Evolutionary conservation across 345 rosid genomes (phyloP).

Genomic region (Ceriops tagal): DNA sequence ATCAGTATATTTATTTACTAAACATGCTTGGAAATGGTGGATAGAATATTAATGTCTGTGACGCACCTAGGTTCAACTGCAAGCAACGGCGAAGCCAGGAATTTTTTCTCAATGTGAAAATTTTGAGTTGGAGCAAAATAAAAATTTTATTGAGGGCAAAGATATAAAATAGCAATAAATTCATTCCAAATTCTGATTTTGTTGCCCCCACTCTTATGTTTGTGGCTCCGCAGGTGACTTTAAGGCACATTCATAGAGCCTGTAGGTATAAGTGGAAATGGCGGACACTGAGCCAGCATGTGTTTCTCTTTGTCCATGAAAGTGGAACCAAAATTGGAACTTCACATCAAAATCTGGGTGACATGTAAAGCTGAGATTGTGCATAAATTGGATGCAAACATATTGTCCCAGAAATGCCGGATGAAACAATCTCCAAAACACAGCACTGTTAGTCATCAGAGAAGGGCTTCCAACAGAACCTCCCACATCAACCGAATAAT

Average conservation of each 20-base stretch:
- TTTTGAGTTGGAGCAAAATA: too few relatives aligned
- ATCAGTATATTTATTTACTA: too few relatives aligned
- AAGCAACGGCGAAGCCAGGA: too few relatives aligned
- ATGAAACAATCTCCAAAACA: not conserved
- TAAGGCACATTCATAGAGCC: not conserved
- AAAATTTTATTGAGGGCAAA: too few relatives aligned
- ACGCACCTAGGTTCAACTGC: too few relatives aligned
- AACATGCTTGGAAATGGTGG: too few relatives aligned
- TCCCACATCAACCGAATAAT: not conserved
- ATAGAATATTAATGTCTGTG: too few relatives aligned
- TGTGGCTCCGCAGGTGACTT: too few relatives aligned
- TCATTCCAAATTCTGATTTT: too few relatives aligned
- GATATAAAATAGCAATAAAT: too few relatives aligned
- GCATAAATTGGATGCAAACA: conserved; percentile 18
- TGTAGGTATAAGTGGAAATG: not conserved
- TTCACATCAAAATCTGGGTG: not conserved
- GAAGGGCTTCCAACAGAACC: not conserved
- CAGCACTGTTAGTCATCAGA: not conserved
- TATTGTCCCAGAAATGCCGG: not conserved
- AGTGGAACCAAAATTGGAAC: not conserved
- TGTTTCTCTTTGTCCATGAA: not conserved
- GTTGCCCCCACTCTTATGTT: too few relatives aligned
- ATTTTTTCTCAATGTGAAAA: too few relatives aligned
- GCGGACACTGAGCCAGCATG: not conserved
- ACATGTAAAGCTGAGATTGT: conserved; percentile 9